Conservation (phyloP, 139 green algal genomes). For the Auxenochlorella pyrenoidosa region DNA sequence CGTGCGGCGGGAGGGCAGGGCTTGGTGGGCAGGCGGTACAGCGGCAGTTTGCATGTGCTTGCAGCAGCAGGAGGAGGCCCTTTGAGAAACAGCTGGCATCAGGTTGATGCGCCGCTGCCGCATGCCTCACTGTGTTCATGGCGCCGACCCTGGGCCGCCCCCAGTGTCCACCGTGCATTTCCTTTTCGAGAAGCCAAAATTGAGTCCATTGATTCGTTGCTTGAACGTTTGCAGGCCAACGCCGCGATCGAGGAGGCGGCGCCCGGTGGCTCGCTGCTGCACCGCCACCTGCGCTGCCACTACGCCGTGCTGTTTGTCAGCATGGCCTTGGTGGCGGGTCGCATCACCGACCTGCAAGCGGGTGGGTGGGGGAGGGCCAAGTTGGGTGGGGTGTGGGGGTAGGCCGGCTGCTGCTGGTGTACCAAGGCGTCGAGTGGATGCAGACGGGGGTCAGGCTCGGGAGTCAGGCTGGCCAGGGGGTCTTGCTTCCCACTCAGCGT, state of each 20-base stretch:
- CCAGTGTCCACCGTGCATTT: no score
- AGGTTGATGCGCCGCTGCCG: background rate
- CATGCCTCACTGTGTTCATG: background rate
- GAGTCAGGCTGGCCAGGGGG: no score
- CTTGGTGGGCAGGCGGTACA: background rate
- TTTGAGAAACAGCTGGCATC: background rate
- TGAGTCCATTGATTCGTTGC: no score
- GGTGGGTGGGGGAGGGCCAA: background rate
- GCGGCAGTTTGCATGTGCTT: no score
- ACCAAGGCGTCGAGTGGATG: no score
- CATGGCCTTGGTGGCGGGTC: slow-evolving; percentile 7
- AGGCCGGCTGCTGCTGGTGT: no score
- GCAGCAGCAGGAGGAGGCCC: no score
- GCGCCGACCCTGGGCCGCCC: no score
- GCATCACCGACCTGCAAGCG: slow-evolving; percentile 12
- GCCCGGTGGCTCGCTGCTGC: background rate
- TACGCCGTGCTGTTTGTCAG: slow-evolving; percentile 20
- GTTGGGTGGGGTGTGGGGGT: no score
- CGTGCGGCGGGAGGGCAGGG: background rate
- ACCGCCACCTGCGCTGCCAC: slow-evolving; percentile 27
- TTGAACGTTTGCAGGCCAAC: background rate
- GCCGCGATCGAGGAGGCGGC: background rate
- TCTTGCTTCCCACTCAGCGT: no score
- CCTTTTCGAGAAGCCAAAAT: no score
- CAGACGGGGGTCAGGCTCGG: no score